These are phyloP conservation scores for Termitomyces bulborhizus DNA, from an alignment of 768 basidiomycete species.

Conservation along the genomic window DNA sequence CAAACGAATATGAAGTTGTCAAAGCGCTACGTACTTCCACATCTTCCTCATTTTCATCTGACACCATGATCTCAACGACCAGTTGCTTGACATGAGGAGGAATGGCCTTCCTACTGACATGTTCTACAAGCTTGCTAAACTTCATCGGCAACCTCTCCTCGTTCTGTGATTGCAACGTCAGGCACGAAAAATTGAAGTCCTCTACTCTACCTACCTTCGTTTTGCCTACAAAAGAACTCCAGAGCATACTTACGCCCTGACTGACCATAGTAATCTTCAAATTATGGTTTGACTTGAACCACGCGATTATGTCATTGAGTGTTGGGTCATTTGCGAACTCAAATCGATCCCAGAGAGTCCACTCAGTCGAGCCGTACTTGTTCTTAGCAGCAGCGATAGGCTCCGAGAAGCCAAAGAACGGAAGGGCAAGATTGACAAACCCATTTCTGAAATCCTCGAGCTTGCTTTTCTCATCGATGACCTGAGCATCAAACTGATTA, in stretches of 20 bases:
- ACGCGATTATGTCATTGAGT: constrained; percentile 74
- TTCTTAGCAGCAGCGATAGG: constrained; percentile 86
- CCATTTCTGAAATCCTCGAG: constrained; percentile 98
- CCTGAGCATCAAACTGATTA: constrained; percentile 34
- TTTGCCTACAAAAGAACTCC: constrained; percentile 89
- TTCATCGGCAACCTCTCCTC: constrained; percentile 85
- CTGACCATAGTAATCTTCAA: constrained; percentile 94
- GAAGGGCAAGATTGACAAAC: constrained; percentile 94
- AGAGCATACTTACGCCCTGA: constrained; percentile 96
- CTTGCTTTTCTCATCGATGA: constrained; percentile 93
- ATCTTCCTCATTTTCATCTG: constrained; percentile 89
- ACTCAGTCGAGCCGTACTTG: constrained; percentile 84
- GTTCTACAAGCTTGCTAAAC: constrained; percentile 87
- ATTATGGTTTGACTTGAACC: constrained; percentile 80
- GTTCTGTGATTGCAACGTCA: constrained; percentile 40
- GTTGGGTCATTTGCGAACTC: constrained; percentile 88
- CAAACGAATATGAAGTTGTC: neutral
- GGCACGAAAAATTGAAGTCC: neutral
- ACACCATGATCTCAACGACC: constrained; percentile 91
- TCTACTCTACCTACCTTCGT: constrained; percentile 65
- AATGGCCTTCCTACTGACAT: constrained; percentile 91
- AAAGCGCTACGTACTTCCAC: constrained; percentile 62
- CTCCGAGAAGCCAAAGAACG: constrained; percentile 99
- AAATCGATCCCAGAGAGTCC: constrained; percentile 99
- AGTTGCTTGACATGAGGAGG: constrained; percentile 79